phyloP scores from a whole-genome alignment of 306 rosid genomes.

The Cucumis cinereus region DNA sequence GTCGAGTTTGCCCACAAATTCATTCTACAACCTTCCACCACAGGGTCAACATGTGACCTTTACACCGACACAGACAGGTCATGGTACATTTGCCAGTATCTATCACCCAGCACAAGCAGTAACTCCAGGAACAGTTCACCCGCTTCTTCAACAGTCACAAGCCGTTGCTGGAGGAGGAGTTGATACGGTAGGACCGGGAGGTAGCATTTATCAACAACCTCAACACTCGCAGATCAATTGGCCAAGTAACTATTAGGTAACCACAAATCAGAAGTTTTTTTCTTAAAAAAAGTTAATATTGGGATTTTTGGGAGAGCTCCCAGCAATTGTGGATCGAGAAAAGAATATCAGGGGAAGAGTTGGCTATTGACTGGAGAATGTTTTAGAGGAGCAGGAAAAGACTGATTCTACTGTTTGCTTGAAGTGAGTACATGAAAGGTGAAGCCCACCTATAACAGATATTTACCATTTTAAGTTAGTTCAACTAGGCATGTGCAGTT shows the following conservation, averaged over 20 bases:
- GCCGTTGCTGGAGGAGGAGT: constrained; percentile 85
- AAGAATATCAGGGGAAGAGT: constrained; percentile 33
- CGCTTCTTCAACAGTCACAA: constrained; percentile 89
- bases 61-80: constrained; percentile 80
- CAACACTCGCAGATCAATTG: constrained; percentile 90
- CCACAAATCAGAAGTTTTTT: constrained; percentile 3
- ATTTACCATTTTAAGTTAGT: constrained; percentile 10
- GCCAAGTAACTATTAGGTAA: constrained; percentile 76
- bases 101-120: constrained; percentile 92
- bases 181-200: constrained; percentile 92
- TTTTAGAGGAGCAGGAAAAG: constrained; percentile 30
- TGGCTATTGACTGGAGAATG: constrained; percentile 44
- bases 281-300: constrained; percentile 20
- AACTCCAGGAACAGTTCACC: constrained; percentile 71
- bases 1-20: constrained; percentile 57
- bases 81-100: constrained; percentile 67
- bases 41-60: constrained; percentile 82
- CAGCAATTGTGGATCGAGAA: constrained; percentile 39
- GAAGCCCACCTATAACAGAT: constrained; percentile 46
- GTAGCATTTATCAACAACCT: constrained; percentile 77
- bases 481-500: constrained; percentile 10
- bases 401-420: constrained; percentile 57
- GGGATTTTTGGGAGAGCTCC: constrained; percentile 37
- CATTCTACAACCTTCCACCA: constrained; percentile 83
- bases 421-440: constrained; percentile 67